These are phyloP conservation scores for Plasmodium falciparum DNA, from an alignment of 169 alveolate genomes.

Conservation along the genomic window DNA sequence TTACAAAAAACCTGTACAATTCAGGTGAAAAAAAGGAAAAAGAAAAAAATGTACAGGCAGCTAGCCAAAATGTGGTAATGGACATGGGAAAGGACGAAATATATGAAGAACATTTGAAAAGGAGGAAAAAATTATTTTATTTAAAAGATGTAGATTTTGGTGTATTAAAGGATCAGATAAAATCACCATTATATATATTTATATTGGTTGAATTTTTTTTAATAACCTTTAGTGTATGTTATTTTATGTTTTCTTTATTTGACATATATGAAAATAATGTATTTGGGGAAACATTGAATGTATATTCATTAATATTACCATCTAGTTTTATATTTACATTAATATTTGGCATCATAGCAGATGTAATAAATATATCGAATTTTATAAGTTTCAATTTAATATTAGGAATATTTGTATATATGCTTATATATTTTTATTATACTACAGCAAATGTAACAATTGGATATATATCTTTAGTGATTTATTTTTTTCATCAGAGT, in stretches of 20 bases:
- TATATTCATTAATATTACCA: slow-evolving; percentile 45
- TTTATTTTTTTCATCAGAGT: slow-evolving; percentile 70
- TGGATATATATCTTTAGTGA: slow-evolving; percentile 36
- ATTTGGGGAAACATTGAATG: slow-evolving; percentile 54
- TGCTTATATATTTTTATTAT: slow-evolving; percentile 14
- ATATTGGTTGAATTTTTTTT: slow-evolving; percentile 63
- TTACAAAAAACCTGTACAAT: too few relatives aligned
- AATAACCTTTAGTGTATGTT: slow-evolving; percentile 54
- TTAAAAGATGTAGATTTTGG: slow-evolving; percentile 4
- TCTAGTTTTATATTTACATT: slow-evolving; percentile 65
- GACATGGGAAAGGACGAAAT: not conserved
- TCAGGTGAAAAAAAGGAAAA: too few relatives aligned
- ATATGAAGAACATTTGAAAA: not conserved
- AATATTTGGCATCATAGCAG: slow-evolving; percentile 67
- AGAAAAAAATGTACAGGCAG: too few relatives aligned
- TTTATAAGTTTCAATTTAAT: slow-evolving; percentile 53
- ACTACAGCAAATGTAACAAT: slow-evolving; percentile 35
- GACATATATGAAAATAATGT: slow-evolving; percentile 56
- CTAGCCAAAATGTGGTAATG: too few relatives aligned
- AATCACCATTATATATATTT: slow-evolving; percentile 42
- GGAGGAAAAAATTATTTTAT: not conserved
- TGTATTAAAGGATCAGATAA: slow-evolving; percentile 29
- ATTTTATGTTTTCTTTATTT: slow-evolving; percentile 65
- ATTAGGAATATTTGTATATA: slow-evolving; percentile 41
- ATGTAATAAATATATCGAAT: slow-evolving; percentile 45